A percentile compares a stretch with the other conserved stretches of the same genome.
Conservation (phyloP, 106 monocot species). For the Dendrobium officinale region DNA sequence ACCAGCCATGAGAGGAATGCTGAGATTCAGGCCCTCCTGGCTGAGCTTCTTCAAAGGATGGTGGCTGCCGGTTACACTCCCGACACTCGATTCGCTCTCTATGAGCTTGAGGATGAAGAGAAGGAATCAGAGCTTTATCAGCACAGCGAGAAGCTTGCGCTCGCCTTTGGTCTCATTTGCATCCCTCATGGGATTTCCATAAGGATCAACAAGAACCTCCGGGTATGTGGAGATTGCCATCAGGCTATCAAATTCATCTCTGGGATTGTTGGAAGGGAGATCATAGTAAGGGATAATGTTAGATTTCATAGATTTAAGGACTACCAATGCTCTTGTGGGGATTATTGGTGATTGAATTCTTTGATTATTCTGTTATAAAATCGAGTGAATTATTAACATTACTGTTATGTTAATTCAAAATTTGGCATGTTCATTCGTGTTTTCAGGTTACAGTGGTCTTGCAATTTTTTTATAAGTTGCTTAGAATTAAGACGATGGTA, state of each 20-base stretch:
- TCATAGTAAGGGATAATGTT: constrained; percentile 77
- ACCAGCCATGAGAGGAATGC: constrained; percentile 39
- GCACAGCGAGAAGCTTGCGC: constrained; percentile 92
- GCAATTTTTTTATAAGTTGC: no score
- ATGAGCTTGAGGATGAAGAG: constrained; percentile 87
- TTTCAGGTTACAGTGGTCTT: no score
- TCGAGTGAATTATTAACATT: no score
- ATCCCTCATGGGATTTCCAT: constrained; percentile 61
- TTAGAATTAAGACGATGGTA: no score
- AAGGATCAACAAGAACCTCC: constrained; percentile 80
- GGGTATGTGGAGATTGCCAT: constrained; percentile 86
- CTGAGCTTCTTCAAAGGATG: constrained; percentile 55
- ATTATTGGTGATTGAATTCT: constrained; percentile 65
- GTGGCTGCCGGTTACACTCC: constrained; percentile 66
- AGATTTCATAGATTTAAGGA: constrained; percentile 77
- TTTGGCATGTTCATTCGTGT: no score
- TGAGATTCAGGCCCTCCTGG: constrained; percentile 58
- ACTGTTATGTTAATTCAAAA: no score
- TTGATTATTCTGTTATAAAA: no score
- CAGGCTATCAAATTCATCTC: constrained; percentile 80
- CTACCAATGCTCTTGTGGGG: constrained; percentile 68
- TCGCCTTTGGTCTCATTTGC: constrained; percentile 79
- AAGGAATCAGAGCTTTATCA: constrained; percentile 80
- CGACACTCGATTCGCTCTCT: constrained; percentile 63
- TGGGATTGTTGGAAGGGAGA: constrained; percentile 68